phyloP scores from a whole-genome alignment of 2,329 filamentous ascomycete genomes.

The Fusarium clavum region DNA sequence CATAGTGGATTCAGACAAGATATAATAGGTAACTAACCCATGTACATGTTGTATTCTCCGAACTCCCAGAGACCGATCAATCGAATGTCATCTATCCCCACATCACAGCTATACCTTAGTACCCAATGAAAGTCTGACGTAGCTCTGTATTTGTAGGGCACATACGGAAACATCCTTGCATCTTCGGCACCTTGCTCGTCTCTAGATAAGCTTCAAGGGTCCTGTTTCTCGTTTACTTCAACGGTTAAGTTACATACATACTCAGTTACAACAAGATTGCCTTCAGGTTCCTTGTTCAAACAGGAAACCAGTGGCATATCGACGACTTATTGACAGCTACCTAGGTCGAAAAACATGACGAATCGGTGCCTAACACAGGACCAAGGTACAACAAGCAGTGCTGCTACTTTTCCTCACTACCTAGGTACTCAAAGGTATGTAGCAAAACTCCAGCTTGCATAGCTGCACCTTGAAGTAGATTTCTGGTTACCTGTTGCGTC shows the following conservation, averaged over 20 bases:
- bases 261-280: not conserved
- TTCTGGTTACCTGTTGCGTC: not conserved
- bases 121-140: not conserved
- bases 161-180: not conserved
- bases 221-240: not conserved
- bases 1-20: not conserved
- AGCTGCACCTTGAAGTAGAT: no score
- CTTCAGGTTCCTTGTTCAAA: not conserved
- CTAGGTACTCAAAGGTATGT: not conserved
- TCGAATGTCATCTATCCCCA: not conserved
- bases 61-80: not conserved
- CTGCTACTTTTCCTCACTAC: not conserved
- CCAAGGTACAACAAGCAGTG: not conserved
- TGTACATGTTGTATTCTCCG: not conserved
- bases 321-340: not conserved
- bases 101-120: not conserved
- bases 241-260: not conserved
- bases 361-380: not conserved
- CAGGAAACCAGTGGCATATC: not conserved
- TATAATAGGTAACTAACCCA: no score
- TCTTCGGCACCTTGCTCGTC: not conserved
- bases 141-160: not conserved
- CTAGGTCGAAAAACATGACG: not conserved
- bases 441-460: no score
- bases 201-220: not conserved